These are phyloP conservation scores for Novymonas esmeraldas DNA, from an alignment of 208 protist genomes.

Conservation along the genomic window DNA sequence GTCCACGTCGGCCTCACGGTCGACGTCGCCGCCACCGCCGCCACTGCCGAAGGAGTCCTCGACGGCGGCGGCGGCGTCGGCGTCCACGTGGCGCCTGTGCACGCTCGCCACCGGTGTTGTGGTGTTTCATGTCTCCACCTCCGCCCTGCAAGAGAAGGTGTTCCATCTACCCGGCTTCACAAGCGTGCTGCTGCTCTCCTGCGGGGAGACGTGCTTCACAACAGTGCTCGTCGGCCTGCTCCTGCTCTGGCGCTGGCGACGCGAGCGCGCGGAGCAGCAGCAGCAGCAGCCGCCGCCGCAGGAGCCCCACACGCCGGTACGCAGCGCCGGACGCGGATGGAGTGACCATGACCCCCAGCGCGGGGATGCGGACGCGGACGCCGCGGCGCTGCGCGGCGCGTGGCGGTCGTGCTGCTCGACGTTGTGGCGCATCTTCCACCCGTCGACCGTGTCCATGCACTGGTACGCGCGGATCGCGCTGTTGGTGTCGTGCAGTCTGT, in stretches of 20 bases:
- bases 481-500: slow-evolving; percentile 42
- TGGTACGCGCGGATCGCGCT: slow-evolving; percentile 55
- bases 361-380: no score
- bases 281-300: no score
- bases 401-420: not conserved
- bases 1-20: no score
- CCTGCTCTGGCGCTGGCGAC: slow-evolving; percentile 16
- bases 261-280: not conserved
- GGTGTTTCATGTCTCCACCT: slow-evolving; percentile 49
- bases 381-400: no score
- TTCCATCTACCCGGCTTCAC: slow-evolving; percentile 65
- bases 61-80: not conserved
- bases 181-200: slow-evolving; percentile 47
- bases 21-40: not conserved
- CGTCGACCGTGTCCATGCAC: slow-evolving; percentile 31
- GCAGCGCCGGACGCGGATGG: no score
- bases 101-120: slow-evolving; percentile 32
- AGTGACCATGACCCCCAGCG: no score
- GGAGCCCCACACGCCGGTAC: no score
- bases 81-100: slow-evolving; percentile 30
- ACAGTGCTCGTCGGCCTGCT: slow-evolving; percentile 29
- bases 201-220: slow-evolving; percentile 36
- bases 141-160: slow-evolving; percentile 47
- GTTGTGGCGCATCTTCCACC: slow-evolving; percentile 8
- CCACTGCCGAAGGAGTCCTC: not conserved